Conservation (phyloP, 169 alveolate species). For the Theileria orientalis region DNA sequence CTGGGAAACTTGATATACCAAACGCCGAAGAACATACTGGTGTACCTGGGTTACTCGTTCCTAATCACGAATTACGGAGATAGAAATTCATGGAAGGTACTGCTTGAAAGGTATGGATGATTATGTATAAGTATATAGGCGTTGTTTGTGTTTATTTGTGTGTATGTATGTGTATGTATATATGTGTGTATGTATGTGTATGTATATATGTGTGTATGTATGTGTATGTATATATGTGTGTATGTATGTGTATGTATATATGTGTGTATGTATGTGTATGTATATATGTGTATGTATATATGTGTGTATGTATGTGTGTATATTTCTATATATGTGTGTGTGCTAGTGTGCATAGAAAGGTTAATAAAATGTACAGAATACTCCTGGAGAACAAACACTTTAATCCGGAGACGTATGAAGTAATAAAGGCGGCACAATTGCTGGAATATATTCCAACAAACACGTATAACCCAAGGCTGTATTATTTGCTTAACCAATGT, state of each 20-base stretch:
- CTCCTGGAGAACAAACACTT: conserved; percentile 29
- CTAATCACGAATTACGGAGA: conserved; percentile 32
- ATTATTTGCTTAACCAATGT: conserved; percentile 25
- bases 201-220: too few relatives aligned
- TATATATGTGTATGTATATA: too few relatives aligned
- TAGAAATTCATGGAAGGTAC: conserved; percentile 38
- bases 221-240: too few relatives aligned
- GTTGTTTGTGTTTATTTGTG: too few relatives aligned
- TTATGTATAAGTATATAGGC: too few relatives aligned
- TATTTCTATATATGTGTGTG: too few relatives aligned
- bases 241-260: too few relatives aligned
- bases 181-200: too few relatives aligned
- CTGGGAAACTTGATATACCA: conserved; percentile 35
- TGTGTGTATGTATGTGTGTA: too few relatives aligned
- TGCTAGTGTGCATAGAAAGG: background rate
- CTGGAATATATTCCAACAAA: conserved; percentile 13
- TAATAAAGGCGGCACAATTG: conserved; percentile 42
- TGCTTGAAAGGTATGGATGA: conserved; percentile 51
- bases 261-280: too few relatives aligned
- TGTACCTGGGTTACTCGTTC: conserved; percentile 59
- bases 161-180: too few relatives aligned
- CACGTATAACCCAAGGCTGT: background rate
- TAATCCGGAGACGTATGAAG: conserved; percentile 48
- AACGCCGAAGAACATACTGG: conserved; percentile 52
- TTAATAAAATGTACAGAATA: conserved; percentile 28